These are phyloP conservation scores for Yamadazyma friedrichii DNA, from an alignment of 1,139 yeast species.

Conservation along the genomic window DNA sequence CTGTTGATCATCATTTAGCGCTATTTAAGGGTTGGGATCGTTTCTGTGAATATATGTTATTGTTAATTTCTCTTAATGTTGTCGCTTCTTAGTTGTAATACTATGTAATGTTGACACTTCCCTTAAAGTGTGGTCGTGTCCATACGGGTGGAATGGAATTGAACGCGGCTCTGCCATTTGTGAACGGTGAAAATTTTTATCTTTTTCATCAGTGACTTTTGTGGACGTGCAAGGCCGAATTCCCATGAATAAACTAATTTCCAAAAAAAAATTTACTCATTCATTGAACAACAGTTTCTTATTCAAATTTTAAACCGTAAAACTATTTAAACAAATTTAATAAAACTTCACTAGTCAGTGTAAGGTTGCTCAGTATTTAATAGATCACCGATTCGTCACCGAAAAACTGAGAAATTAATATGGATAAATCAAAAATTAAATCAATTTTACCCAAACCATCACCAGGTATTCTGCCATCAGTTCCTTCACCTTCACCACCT, in stretches of 20 bases:
- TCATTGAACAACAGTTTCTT: no score
- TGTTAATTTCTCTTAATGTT: no score
- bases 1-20: background rate
- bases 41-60: no score
- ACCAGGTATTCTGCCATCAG: constrained; percentile 12
- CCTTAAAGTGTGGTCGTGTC: background rate
- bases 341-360: no score
- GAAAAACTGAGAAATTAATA: constrained; percentile 9
- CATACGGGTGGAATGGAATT: no score
- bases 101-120: background rate
- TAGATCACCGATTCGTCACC: background rate
- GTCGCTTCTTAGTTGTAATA: background rate
- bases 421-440: constrained; percentile 42
- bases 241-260: background rate
- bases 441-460: constrained; percentile 24
- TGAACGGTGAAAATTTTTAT: constrained; percentile 23
- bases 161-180: constrained; percentile 6
- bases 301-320: background rate
- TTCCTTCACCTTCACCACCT: constrained; percentile 11
- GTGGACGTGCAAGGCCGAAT: constrained; percentile 10
- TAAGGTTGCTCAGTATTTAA: no score
- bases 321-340: background rate
- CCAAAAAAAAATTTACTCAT: no score
- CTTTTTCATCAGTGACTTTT: constrained; percentile 32
- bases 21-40: background rate